Conservation (phyloP, 768 basidiomycete species). For the Piloderma croceum region DNA sequence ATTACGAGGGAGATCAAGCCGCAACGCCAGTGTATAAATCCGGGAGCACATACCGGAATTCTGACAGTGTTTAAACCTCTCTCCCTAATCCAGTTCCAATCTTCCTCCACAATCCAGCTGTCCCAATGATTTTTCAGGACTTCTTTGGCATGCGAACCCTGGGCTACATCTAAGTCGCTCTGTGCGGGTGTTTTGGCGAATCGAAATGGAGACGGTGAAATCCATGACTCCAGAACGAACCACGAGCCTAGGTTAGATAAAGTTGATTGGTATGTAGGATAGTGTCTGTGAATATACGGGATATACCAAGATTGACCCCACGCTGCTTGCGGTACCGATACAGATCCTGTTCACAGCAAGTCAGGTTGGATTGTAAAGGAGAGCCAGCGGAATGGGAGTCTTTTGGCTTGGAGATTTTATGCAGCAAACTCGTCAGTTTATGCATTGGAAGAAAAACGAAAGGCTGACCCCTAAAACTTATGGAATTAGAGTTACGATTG, state of each 20-base stretch:
- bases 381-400: too few relatives aligned
- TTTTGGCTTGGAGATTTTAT: too few relatives aligned
- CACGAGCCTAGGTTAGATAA: constrained; percentile 48
- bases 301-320: constrained; percentile 77
- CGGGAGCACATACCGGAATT: constrained; percentile 43
- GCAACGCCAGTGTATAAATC: constrained; percentile 1
- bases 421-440: too few relatives aligned
- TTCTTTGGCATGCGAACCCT: constrained; percentile 40
- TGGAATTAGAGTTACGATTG: too few relatives aligned
- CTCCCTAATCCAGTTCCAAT: constrained; percentile 50
- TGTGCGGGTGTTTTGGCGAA: constrained; percentile 48
- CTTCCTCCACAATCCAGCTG: constrained; percentile 47
- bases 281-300: constrained; percentile 1
- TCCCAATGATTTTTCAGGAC: constrained; percentile 45
- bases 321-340: constrained; percentile 64
- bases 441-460: too few relatives aligned
- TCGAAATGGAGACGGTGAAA: constrained; percentile 52
- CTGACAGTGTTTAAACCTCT: constrained; percentile 56
- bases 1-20: too few relatives aligned
- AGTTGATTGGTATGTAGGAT: constrained; percentile 1
- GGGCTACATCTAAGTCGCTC: constrained; percentile 68
- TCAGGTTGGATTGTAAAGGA: too few relatives aligned
- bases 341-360: neutral
- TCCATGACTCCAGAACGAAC: constrained; percentile 81
- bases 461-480: too few relatives aligned